Evolutionary conservation across 495 filamentous ascomycete genomes (phyloP).

Genomic region (Penicillium manginii): DNA sequence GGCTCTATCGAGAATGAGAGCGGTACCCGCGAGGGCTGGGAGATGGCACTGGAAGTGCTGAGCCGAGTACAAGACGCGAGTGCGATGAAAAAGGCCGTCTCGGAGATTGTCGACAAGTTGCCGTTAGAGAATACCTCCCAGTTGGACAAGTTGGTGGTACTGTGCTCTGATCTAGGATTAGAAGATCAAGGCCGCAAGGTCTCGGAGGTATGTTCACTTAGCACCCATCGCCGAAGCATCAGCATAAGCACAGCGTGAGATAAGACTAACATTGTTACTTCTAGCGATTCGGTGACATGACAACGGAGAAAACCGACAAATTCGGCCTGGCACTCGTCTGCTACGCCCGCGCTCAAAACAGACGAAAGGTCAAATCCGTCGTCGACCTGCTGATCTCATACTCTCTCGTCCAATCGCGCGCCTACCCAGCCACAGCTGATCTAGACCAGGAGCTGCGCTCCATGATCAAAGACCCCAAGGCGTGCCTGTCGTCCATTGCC

Average conservation of each 20-base stretch:
- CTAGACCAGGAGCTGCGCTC: conserved; percentile 69
- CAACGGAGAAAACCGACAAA: conserved; percentile 65
- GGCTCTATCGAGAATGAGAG: conserved; percentile 43
- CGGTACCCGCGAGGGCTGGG: conserved; percentile 72
- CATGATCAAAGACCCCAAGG: conserved; percentile 68
- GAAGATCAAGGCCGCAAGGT: conserved; percentile 70
- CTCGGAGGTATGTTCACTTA: conserved; percentile 66
- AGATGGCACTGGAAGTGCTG: conserved; percentile 77
- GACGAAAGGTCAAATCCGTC: conserved; percentile 76
- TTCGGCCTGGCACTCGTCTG: conserved; percentile 85
- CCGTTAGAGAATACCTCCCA: conserved; percentile 64
- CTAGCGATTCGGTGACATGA: conserved; percentile 76
- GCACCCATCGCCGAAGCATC: neutral
- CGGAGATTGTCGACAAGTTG: conserved; percentile 64
- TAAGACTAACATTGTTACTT: conserved; percentile 10
- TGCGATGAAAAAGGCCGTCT: conserved; percentile 67
- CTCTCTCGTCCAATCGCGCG: conserved; percentile 79
- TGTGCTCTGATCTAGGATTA: conserved; percentile 73
- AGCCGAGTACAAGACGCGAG: conserved; percentile 69
- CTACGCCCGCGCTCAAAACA: conserved; percentile 77
- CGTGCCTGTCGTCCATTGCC: conserved; percentile 66
- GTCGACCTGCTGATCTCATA: conserved; percentile 84
- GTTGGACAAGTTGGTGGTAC: conserved; percentile 73
- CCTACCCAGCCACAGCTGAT: conserved; percentile 68
- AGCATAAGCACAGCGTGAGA: neutral